phyloP scores from a whole-genome alignment of 2,329 filamentous ascomycete genomes.

The Trichoderma koningiopsis region DNA sequence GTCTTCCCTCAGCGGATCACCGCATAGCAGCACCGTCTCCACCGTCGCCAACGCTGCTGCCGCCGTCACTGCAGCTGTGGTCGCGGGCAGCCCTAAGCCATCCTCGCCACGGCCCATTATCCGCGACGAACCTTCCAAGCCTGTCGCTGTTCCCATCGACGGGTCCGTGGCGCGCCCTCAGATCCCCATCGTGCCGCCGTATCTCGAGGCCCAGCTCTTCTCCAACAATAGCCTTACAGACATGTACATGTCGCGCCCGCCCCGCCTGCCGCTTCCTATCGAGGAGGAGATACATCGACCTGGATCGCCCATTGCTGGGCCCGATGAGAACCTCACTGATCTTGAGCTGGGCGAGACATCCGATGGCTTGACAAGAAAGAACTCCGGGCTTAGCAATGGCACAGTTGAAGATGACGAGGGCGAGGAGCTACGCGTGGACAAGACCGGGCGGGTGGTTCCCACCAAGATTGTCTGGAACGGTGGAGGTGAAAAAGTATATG shows the following conservation, averaged over 20 bases:
- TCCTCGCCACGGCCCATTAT: slow-evolving; percentile 31
- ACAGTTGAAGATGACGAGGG: slow-evolving; percentile 75
- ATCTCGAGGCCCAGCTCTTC: slow-evolving; percentile 48
- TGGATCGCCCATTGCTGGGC: slow-evolving; percentile 82
- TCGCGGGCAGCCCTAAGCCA: slow-evolving; percentile 31
- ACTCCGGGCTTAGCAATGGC: slow-evolving; percentile 62
- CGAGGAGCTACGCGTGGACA: slow-evolving; percentile 75
- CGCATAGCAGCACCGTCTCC: slow-evolving; percentile 44
- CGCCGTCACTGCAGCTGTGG: slow-evolving; percentile 27
- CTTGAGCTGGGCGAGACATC: slow-evolving; percentile 54
- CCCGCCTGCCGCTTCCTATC: slow-evolving; percentile 87
- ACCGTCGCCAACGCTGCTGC: slow-evolving; percentile 33
- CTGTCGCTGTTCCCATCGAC: slow-evolving; percentile 58
- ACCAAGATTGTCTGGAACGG: slow-evolving; percentile 84
- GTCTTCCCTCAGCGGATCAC: slow-evolving; percentile 52
- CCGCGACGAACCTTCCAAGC: slow-evolving; percentile 52
- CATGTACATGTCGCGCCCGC: slow-evolving; percentile 71
- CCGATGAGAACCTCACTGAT: slow-evolving; percentile 61
- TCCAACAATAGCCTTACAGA: slow-evolving; percentile 62
- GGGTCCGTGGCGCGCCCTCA: slow-evolving; percentile 42
- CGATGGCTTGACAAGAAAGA: slow-evolving; percentile 54
- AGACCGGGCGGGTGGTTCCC: slow-evolving; percentile 76
- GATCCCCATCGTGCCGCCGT: slow-evolving; percentile 38
- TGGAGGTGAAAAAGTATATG: slow-evolving; percentile 86
- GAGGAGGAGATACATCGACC: slow-evolving; percentile 88